These are phyloP conservation scores for Phaffomyces antillensis DNA, from an alignment of 805 yeast genomes.

Conservation along the genomic window DNA sequence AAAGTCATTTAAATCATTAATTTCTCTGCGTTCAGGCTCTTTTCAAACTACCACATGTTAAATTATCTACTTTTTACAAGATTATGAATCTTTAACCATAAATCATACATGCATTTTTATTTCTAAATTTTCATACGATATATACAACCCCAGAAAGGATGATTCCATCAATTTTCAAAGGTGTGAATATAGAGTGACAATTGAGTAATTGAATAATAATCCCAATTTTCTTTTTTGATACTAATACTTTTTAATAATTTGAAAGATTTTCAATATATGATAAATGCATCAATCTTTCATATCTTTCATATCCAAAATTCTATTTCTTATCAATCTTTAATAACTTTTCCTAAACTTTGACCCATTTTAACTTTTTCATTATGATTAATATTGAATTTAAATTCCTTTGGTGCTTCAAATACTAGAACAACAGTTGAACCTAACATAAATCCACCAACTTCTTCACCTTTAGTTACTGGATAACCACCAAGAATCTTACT, in stretches of 20 bases:
- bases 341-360: conserved; percentile 53
- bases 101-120: conserved; percentile 1
- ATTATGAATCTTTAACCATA: neutral
- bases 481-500: conserved; percentile 72
- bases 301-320: neutral
- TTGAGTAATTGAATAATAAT: neutral
- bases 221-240: neutral
- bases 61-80: too few relatives aligned
- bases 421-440: conserved; percentile 97
- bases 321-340: neutral
- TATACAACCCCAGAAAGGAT: too few relatives aligned
- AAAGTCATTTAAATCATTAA: too few relatives aligned
- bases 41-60: neutral
- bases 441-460: conserved; percentile 93
- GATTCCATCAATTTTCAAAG: too few relatives aligned
- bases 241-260: too few relatives aligned
- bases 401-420: conserved; percentile 87
- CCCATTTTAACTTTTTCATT: conserved; percentile 88
- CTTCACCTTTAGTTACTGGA: conserved; percentile 86
- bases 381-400: conserved; percentile 57
- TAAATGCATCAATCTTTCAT: too few relatives aligned
- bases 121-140: too few relatives aligned
- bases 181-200: too few relatives aligned
- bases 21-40: too few relatives aligned
- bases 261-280: neutral